phyloP scores from a whole-genome alignment of 2,329 filamentous ascomycete genomes.

The Orbilia brochopaga region DNA sequence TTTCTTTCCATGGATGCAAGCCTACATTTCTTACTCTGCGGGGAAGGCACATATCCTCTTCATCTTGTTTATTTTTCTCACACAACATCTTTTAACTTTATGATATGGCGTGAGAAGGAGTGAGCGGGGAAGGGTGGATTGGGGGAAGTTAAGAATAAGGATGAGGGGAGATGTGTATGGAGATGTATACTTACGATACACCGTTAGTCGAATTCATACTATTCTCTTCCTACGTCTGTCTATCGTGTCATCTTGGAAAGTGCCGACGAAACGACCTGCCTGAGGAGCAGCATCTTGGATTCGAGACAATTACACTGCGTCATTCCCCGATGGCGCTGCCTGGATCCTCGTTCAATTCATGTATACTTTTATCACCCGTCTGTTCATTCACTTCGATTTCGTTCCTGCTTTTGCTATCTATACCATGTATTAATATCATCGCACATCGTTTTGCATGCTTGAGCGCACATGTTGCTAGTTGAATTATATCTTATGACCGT shows the following conservation, averaged over 20 bases:
- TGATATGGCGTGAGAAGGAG: constrained; percentile 5
- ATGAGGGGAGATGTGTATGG: constrained; percentile 23
- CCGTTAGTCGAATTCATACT: constrained; percentile 26
- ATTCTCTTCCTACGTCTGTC: constrained; percentile 15
- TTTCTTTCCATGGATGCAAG: constrained; percentile 3
- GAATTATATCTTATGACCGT: neutral
- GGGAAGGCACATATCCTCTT: constrained; percentile 49
- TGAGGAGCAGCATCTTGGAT: constrained; percentile 27
- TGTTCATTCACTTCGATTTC: constrained; percentile 41
- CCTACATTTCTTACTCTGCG: constrained; percentile 27
- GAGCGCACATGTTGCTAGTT: neutral
- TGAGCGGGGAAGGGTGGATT: constrained; percentile 10
- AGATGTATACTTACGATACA: constrained; percentile 40
- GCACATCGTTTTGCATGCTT: neutral
- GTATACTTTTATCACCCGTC: constrained; percentile 12
- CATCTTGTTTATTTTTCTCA: constrained; percentile 49
- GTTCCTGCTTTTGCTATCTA: constrained; percentile 9
- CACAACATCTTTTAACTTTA: constrained; percentile 38
- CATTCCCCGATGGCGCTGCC: neutral
- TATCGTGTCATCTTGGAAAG: constrained; percentile 7
- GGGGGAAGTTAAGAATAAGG: constrained; percentile 15
- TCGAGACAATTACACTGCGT: neutral
- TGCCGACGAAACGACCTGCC: constrained; percentile 4
- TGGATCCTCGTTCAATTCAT: constrained; percentile 10
- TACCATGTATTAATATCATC: constrained; percentile 51